Percentiles rank a stretch among this genome's conserved stretches.
These are phyloP conservation scores for Saturnispora quitensis DNA, from an alignment of 805 yeast genomes.

Conservation along the genomic window DNA sequence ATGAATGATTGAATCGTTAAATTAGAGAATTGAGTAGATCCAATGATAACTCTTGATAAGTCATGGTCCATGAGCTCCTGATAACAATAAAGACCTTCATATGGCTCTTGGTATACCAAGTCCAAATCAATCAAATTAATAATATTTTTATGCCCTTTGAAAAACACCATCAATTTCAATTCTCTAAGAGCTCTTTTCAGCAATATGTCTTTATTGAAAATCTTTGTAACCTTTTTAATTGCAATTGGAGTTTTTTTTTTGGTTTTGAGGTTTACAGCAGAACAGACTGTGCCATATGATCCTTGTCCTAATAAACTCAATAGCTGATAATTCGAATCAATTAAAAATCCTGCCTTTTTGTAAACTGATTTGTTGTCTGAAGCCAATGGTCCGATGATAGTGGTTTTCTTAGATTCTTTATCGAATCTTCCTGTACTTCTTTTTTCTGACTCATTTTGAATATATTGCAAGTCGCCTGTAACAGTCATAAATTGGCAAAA, in stretches of 20 bases:
- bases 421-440: not conserved
- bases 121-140: slow-evolving; percentile 69
- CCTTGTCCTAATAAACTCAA: slow-evolving; percentile 66
- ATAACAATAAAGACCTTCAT: slow-evolving; percentile 80
- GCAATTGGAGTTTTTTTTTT: slow-evolving; percentile 43
- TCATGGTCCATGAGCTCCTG: slow-evolving; percentile 83
- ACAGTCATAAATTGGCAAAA: not conserved
- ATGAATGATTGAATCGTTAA: slow-evolving; percentile 68
- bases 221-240: slow-evolving; percentile 69
- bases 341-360: slow-evolving; percentile 50
- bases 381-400: not conserved
- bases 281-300: slow-evolving; percentile 78
- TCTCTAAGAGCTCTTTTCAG: slow-evolving; percentile 79
- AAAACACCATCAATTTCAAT: slow-evolving; percentile 67
- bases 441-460: not conserved
- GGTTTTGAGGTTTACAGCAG: slow-evolving; percentile 48
- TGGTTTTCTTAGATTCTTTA: not conserved
- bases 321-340: slow-evolving; percentile 53
- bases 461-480: not conserved
- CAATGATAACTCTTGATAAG: slow-evolving; percentile 70
- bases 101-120: slow-evolving; percentile 53
- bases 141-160: slow-evolving; percentile 81
- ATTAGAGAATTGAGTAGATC: slow-evolving; percentile 70
- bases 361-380: slow-evolving; percentile 25
- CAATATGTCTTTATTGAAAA: slow-evolving; percentile 57